Evolutionary conservation across 768 basidiomycete genomes (phyloP).

Genomic region (Suillus cothurnatus): DNA sequence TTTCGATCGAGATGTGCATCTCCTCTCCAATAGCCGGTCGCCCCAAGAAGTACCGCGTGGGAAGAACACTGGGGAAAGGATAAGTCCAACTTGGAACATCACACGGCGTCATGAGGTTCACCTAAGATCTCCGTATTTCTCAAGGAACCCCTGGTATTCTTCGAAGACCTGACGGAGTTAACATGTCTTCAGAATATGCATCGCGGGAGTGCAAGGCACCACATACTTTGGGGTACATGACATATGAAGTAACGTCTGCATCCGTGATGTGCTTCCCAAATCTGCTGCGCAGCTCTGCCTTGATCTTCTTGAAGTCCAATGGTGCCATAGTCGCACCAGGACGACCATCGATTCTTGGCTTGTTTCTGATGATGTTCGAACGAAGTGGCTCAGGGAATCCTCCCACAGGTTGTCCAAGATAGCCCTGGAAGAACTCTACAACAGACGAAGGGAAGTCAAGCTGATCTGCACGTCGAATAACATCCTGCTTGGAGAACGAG

Average conservation of each 20-base stretch:
- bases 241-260: constrained; percentile 90
- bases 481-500: constrained; percentile 83
- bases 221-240: constrained; percentile 95
- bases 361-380: constrained; percentile 87
- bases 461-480: constrained; percentile 80
- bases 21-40: constrained; percentile 93
- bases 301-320: constrained; percentile 95
- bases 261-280: constrained; percentile 96
- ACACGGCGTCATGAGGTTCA: constrained; percentile 29
- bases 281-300: constrained; percentile 87
- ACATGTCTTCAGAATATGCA: constrained; percentile 11
- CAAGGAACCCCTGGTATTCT: constrained; percentile 92
- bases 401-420: constrained; percentile 96
- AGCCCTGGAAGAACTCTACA: constrained; percentile 99
- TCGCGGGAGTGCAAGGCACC: constrained; percentile 12
- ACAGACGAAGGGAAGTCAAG: constrained; percentile 98
- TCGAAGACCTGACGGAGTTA: constrained; percentile 77
- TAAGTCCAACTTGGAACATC: constrained; percentile 15
- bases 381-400: constrained; percentile 99
- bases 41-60: constrained; percentile 96
- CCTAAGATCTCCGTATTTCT: constrained; percentile 96
- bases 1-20: constrained; percentile 94
- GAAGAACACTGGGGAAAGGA: constrained; percentile 69
- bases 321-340: constrained; percentile 89
- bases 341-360: constrained; percentile 90